Evolutionary conservation across 2,329 filamentous ascomycete species (phyloP).

Genomic region (Fusarium oligoseptatum): DNA sequence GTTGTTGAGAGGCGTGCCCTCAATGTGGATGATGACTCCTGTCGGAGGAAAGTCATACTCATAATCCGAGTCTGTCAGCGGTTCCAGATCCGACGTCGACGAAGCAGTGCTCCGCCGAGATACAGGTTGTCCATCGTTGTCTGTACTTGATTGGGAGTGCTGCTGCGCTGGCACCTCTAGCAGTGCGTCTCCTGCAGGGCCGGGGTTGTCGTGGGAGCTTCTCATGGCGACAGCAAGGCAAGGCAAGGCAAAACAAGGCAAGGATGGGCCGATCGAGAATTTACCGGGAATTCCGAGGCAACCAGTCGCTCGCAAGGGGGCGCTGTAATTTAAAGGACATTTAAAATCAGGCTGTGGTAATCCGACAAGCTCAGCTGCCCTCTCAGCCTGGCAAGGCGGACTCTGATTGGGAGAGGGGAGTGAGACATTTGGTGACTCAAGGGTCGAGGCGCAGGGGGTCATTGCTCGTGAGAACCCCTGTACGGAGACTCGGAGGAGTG

Average conservation of each 20-base stretch:
- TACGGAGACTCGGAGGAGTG: background rate
- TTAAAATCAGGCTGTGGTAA: constrained; percentile 6
- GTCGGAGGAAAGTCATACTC: constrained; percentile 2
- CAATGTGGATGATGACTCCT: background rate
- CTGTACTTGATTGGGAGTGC: background rate
- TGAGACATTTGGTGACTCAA: constrained; percentile 2
- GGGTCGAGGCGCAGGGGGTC: background rate
- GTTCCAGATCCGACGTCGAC: background rate
- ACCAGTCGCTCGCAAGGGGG: constrained; percentile 2
- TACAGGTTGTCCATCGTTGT: constrained; percentile 1
- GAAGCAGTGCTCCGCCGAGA: constrained; percentile 1
- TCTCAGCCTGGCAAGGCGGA: background rate
- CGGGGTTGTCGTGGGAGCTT: constrained; percentile 3
- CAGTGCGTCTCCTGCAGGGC: background rate
- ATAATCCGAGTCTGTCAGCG: constrained; percentile 2
- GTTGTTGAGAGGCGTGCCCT: background rate
- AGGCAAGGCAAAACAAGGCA: background rate
- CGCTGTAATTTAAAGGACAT: constrained; percentile 3
- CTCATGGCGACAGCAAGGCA: background rate
- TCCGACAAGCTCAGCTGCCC: background rate
- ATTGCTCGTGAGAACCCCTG: background rate
- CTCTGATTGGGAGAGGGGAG: background rate
- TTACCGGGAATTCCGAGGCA: constrained; percentile 1
- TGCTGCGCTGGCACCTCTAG: background rate
- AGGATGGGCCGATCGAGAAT: constrained; percentile 5